These are phyloP conservation scores for Nicotiana obtusifolia DNA, from an alignment of 257 asterid species.

Conservation along the genomic window DNA sequence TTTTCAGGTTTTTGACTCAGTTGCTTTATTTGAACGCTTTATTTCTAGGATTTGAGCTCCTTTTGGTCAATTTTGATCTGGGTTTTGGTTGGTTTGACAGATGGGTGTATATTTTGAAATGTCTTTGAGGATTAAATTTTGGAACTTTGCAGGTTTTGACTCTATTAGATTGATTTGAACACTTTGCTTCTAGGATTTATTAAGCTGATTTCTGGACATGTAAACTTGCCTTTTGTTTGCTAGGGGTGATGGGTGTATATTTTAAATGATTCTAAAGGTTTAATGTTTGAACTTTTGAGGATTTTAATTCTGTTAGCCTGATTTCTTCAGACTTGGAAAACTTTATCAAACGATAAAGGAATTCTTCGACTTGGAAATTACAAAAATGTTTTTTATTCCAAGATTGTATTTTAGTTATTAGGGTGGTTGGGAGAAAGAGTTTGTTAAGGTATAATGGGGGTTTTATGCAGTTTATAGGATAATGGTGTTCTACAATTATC, in stretches of 20 bases:
- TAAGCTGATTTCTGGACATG: neutral
- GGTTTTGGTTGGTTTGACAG: neutral
- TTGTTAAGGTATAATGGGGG: no score
- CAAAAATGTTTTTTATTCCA: neutral
- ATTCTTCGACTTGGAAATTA: neutral
- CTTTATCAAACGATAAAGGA: no score
- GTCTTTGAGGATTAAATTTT: neutral
- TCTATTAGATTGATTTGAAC: neutral
- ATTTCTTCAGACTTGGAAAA: neutral
- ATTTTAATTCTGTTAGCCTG: neutral
- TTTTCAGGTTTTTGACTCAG: neutral
- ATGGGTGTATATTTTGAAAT: neutral
- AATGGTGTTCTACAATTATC: neutral
- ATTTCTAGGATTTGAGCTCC: neutral
- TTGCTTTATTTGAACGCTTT: neutral
- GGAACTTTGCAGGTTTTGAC: neutral
- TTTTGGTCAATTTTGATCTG: neutral
- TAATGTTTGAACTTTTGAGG: neutral
- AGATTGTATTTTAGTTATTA: no score
- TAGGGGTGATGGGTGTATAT: neutral
- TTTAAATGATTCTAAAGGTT: neutral
- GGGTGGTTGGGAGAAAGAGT: no score
- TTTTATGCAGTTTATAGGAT: neutral
- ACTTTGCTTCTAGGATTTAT: neutral
- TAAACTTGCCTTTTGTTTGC: neutral